Base-by-base conservation (phyloP, 129 eudicot genomes). In the Tagetes patula region DNA sequence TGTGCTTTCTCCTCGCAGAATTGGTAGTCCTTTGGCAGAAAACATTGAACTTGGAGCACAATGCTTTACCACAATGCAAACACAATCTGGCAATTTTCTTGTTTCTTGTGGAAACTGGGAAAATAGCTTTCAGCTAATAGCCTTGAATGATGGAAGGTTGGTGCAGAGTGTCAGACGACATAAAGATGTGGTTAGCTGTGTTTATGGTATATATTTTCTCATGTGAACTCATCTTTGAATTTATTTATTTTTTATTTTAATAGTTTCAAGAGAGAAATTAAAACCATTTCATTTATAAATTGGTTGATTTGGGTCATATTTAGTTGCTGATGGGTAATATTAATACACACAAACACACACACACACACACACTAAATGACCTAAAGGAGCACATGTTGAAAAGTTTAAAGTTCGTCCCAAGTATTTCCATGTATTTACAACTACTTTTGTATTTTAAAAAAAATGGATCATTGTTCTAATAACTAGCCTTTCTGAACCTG, bases 101-200 rank as follows among this genome's bases (percentile, higher is more conserved):
- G 89, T 95, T 59, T 85, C 97, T 20, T 95, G 97, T 60, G 99
- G 99, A 56, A 95, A 87, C 73, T 95, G 99, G 97, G 99, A 91
- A 70, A 95, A 95, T 59, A 91, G 97, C 75, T 91, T 95, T 74
- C 96, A 90, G 84, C 88, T 95, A 71, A 83, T 85, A 66, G 83
- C 96, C 79, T 83, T 95, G 5, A 74, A 70, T 76, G 95, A 91
- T 82, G 99, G 99, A 76, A 82, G 95, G 79, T 85, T 88, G 83
- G 96, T 91, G 70, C 99, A 95, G 78, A 95, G 99, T 81, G 85
- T 95, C 45, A 77, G 97, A 81, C 91, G 87, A 65, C 99, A 95
- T 81, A 95, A 95, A 91, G 99, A 95, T 72, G 87, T 95, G 33
- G 97, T 95, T 62, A 91, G 96, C 85, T 87, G 94, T 58, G 87